Evolutionary conservation across 208 protist species (phyloP), one percentile per base, ranked within the genome.

Genomic region (Willaertia magna): DNA sequence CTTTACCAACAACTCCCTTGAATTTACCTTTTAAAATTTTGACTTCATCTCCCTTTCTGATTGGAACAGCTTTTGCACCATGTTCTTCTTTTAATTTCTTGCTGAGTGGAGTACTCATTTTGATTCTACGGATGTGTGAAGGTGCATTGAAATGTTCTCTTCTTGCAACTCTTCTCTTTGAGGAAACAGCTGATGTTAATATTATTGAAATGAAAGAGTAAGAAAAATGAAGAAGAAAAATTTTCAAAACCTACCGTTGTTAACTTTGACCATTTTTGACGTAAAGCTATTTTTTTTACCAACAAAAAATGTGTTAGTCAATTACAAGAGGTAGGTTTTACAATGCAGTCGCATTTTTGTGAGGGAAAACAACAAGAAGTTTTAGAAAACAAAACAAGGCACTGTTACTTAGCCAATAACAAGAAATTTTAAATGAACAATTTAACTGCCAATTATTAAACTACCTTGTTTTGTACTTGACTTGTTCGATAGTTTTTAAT

Each of bases 1-100:
- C 96, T 93, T 99, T 99, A 78, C 98, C 98, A 85, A 95, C 93
- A 61, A 92, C 88, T 55, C 94, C 95, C 93, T 99, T 99, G 92
- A 97, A 94, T 86, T 88, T 90, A 85, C 99, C 99, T 74, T 93
- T 93, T 92, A 96, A 95, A 83, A 97, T 93, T 86, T 86, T 84
- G n/a, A 88, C 98, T 92, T 99, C 98, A 89, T 99, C 99, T 85
- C 98, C 98, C 91, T 98, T 99, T 89, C 98, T 96, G 86, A 99
- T 95, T 84, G 99, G 99, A 89, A 99, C 93, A 47, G 96, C 95
- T 86, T 97, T 95, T 39, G 94, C 96, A 89, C 97, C 95, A 95
- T 99, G 97, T 94, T 99, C 99, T 44, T 92, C 92, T 86, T 97
- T 94, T 43, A 99, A 97, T 88, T 99, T 98, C 91, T 98, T 98